phyloP scores from a whole-genome alignment of 1,284 basidiomycete species.

The Boletus mariae region DNA sequence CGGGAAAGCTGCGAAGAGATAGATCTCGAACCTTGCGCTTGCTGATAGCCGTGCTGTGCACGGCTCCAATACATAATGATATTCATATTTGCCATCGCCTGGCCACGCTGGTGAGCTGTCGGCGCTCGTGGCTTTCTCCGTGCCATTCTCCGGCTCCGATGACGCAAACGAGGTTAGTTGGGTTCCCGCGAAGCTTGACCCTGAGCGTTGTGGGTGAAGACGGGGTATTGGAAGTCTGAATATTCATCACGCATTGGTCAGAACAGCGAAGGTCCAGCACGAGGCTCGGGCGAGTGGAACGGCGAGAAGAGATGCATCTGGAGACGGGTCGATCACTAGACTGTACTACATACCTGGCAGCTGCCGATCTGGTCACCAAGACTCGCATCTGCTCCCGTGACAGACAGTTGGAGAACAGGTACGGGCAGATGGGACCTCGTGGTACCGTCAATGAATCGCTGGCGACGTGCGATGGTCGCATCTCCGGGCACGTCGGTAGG shows the following conservation, averaged over 20 bases:
- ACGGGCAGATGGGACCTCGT: conserved; percentile 17
- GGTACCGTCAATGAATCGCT: conserved; percentile 19
- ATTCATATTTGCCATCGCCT: conserved; percentile 29
- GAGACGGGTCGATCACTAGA: not conserved
- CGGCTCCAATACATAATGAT: conserved; percentile 25
- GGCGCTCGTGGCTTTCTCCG: conserved; percentile 28
- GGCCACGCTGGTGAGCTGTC: conserved; percentile 30
- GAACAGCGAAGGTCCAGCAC: not conserved
- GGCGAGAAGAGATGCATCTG: not conserved
- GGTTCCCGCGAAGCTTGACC: conserved; percentile 27
- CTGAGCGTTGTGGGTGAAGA: conserved; percentile 8
- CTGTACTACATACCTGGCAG: not conserved
- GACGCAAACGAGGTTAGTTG: conserved; percentile 3
- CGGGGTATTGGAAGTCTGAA: not conserved
- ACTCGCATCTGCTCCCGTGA: not conserved
- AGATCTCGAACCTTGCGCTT: conserved; percentile 31
- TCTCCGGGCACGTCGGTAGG: conserved; percentile 14
- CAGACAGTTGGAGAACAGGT: not conserved
- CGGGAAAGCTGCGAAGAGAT: conserved; percentile 13
- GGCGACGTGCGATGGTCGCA: conserved; percentile 22
- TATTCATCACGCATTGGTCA: not conserved
- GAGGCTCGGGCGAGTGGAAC: not conserved
- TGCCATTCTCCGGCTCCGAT: conserved; percentile 23
- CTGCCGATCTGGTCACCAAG: not conserved
- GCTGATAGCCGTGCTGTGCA: conserved; percentile 33